phyloP scores from a whole-genome alignment of 805 yeast genomes.

The Millerago galiae region DNA sequence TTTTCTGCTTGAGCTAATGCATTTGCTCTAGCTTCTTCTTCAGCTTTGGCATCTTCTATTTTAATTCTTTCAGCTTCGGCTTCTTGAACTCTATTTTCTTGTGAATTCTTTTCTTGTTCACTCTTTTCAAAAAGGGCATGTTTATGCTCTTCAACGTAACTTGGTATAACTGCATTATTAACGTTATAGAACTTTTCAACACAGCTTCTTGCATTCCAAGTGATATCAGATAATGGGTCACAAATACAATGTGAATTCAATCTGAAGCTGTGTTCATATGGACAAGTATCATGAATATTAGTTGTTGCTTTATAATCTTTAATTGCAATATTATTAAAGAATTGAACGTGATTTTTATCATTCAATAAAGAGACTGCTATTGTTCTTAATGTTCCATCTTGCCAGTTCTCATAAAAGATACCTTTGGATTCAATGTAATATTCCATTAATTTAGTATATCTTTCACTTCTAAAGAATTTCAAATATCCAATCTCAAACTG shows the following conservation, averaged over 20 bases:
- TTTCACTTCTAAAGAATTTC: constrained; percentile 66
- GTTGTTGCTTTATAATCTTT: constrained; percentile 33
- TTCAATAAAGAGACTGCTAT: constrained; percentile 72
- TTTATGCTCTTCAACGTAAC: constrained; percentile 4
- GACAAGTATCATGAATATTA: constrained; percentile 41
- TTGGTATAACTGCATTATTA: constrained; percentile 13
- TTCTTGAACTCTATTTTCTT: too few relatives aligned
- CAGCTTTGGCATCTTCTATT: constrained; percentile 1
- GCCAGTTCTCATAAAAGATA: constrained; percentile 87
- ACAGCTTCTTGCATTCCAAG: constrained; percentile 58
- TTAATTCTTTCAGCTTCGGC: not conserved
- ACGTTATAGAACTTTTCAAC: constrained; percentile 48
- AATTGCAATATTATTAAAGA: constrained; percentile 77
- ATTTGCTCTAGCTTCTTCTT: constrained; percentile 2
- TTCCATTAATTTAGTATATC: constrained; percentile 61
- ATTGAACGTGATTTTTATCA: constrained; percentile 57
- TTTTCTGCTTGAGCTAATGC: not conserved
- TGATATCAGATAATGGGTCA: constrained; percentile 62
- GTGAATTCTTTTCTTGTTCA: constrained; percentile 3
- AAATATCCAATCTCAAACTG: constrained; percentile 77
- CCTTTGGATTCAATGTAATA: constrained; percentile 69
- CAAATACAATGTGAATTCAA: constrained; percentile 63
- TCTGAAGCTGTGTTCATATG: constrained; percentile 56
- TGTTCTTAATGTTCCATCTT: constrained; percentile 85
- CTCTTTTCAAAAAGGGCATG: not conserved